Conservation (phyloP, 2,329 filamentous ascomycete genomes). For the Parafenestella ontariensis region DNA sequence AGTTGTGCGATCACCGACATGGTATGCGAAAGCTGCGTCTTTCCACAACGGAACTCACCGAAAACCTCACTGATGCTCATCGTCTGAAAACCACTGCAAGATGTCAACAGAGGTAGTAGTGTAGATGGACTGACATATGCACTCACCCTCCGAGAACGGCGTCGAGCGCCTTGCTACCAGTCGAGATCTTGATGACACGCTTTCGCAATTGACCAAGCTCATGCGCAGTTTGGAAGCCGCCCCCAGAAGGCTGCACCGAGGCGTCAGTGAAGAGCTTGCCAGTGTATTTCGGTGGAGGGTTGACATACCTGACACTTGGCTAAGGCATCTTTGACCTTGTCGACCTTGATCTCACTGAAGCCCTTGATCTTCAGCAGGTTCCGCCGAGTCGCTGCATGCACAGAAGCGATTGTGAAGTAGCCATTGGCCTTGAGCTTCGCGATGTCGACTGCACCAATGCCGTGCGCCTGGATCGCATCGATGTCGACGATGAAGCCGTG, state of each 20-base stretch:
- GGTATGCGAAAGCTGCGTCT: conserved; percentile 73
- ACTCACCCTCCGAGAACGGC: conserved; percentile 67
- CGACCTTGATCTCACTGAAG: conserved; percentile 73
- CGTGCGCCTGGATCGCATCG: conserved; percentile 70
- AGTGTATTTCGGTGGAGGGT: background rate
- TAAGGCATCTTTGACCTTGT: conserved; percentile 73
- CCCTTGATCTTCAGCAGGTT: conserved; percentile 71
- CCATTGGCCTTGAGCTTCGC: conserved; percentile 68
- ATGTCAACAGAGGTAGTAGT: conserved; percentile 12
- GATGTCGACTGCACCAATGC: conserved; percentile 71
- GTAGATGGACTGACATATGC: background rate
- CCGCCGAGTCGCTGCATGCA: conserved; percentile 66
- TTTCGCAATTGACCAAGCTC: conserved; percentile 70
- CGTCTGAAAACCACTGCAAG: conserved; percentile 68
- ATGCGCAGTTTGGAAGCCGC: conserved; percentile 70
- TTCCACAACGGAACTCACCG: conserved; percentile 70
- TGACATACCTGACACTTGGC: conserved; percentile 63
- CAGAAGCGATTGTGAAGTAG: conserved; percentile 68
- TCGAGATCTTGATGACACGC: conserved; percentile 69
- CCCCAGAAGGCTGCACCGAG: conserved; percentile 59
- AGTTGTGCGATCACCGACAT: conserved; percentile 70
- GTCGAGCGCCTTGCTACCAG: conserved; percentile 74
- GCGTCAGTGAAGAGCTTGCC: conserved; percentile 15
- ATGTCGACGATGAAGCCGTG: conserved; percentile 69
- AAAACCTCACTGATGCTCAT: conserved; percentile 73